Conservation (phyloP, 1,284 basidiomycete genomes). For the Cryptococcus sp. region DNA sequence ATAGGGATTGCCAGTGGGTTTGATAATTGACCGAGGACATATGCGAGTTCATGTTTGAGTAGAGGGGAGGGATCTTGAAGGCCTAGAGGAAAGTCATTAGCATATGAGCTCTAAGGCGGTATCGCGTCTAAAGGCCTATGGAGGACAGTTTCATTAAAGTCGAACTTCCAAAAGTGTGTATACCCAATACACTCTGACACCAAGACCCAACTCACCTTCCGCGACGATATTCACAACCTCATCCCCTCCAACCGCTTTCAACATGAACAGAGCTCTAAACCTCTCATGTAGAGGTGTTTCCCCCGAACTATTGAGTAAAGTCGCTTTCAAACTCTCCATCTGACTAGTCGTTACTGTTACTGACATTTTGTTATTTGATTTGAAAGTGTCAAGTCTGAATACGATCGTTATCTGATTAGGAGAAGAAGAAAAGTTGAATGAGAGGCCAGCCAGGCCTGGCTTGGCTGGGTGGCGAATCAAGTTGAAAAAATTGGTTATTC, state of each 20-base stretch:
- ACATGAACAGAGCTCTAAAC: constrained; percentile 88
- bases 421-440: too few relatives aligned
- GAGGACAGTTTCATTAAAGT: too few relatives aligned
- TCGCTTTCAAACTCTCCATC: constrained; percentile 37
- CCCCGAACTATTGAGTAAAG: constrained; percentile 71
- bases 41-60: constrained; percentile 95
- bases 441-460: too few relatives aligned
- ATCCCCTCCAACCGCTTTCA: constrained; percentile 76
- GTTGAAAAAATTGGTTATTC: too few relatives aligned
- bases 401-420: too few relatives aligned
- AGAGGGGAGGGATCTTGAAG: constrained; percentile 83
- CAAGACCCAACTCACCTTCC: constrained; percentile 58
- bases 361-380: constrained; percentile 22
- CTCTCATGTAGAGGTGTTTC: constrained; percentile 76
- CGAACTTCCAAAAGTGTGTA: too few relatives aligned
- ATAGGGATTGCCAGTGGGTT: constrained; percentile 68
- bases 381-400: too few relatives aligned
- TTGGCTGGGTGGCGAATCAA: too few relatives aligned
- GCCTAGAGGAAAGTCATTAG: constrained; percentile 52
- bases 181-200: too few relatives aligned
- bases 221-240: constrained; percentile 77
- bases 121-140: background rate
- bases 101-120: background rate
- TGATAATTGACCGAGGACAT: constrained; percentile 91
- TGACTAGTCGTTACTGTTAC: constrained; percentile 40